Conservation (phyloP, 1,284 basidiomycete species). For the Pterula multifida region DNA sequence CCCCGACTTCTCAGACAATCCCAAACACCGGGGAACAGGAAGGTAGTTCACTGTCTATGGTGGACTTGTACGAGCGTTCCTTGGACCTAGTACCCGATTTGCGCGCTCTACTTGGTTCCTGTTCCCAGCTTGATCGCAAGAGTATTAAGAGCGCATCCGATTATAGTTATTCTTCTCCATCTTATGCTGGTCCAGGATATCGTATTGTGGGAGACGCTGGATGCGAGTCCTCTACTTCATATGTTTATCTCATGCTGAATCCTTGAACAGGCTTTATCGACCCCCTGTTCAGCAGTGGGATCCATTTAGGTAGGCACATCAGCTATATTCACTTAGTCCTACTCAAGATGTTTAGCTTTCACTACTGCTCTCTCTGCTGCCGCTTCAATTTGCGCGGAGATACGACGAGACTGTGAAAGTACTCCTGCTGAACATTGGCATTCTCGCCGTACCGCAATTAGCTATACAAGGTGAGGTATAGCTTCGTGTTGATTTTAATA, state of each 20-base stretch:
- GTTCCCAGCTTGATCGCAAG: background rate
- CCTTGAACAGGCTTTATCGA: slow-evolving; percentile 38
- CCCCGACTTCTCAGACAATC: background rate
- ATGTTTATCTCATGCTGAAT: background rate
- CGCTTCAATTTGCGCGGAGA: slow-evolving; percentile 37
- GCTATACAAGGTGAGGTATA: slow-evolving; percentile 38
- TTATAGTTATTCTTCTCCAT: slow-evolving; percentile 41
- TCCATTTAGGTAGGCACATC: slow-evolving; percentile 28
- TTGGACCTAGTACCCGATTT: background rate
- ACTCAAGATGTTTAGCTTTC: slow-evolving; percentile 23
- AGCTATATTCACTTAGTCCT: background rate
- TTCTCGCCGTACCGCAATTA: slow-evolving; percentile 33
- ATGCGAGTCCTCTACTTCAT: background rate
- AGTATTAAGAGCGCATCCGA: slow-evolving; percentile 23
- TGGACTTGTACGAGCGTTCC: background rate
- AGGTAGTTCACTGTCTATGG: background rate
- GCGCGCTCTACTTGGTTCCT: background rate
- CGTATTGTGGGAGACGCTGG: slow-evolving; percentile 50
- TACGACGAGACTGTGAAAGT: slow-evolving; percentile 39
- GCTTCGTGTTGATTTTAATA: background rate
- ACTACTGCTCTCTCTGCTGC: slow-evolving; percentile 45
- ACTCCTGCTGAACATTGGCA: slow-evolving; percentile 34
- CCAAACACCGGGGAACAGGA: no score
- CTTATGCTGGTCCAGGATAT: slow-evolving; percentile 35
- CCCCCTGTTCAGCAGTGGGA: slow-evolving; percentile 50